Evolutionary conservation across 768 basidiomycete species (phyloP).

Genomic region (Mycena sanguinolenta): DNA sequence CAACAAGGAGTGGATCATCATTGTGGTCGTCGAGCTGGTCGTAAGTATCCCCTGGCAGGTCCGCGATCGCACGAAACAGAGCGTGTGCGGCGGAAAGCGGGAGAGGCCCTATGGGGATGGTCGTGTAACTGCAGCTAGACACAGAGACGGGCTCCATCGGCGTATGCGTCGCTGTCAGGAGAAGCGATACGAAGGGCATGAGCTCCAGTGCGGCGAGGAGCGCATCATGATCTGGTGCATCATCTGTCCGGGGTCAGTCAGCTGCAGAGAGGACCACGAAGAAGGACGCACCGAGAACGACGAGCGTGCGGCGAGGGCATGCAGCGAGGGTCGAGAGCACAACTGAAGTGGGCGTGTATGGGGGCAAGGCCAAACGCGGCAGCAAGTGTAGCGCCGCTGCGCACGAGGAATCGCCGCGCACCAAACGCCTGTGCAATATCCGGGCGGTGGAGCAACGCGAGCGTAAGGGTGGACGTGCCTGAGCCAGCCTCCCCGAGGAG

Average conservation of each 20-base stretch:
- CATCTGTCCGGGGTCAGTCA: neutral
- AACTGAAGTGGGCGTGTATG: neutral
- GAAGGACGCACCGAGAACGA: conserved; percentile 25
- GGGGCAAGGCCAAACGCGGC: conserved; percentile 5
- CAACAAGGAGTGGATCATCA: neutral
- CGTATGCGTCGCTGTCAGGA: conserved; percentile 3
- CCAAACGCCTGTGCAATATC: conserved; percentile 20
- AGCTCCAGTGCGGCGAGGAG: conserved; percentile 18
- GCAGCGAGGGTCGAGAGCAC: conserved; percentile 10
- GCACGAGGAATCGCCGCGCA: conserved; percentile 20
- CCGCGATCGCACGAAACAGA: conserved; percentile 32
- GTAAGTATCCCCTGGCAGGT: conserved; percentile 11
- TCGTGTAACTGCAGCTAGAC: neutral
- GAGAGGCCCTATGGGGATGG: conserved; percentile 19
- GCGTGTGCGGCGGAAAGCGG: conserved; percentile 24
- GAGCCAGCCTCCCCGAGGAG: conserved; percentile 19
- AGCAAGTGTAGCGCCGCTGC: conserved; percentile 2
- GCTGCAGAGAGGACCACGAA: neutral
- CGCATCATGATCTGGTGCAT: neutral
- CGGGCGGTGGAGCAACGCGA: conserved; percentile 20
- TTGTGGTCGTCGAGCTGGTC: neutral
- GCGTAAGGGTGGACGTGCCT: conserved; percentile 31
- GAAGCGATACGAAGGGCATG: conserved; percentile 24
- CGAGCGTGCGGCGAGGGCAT: conserved; percentile 4
- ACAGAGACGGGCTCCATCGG: neutral